These are phyloP conservation scores for Trebouxiophyceae sp. DNA, from an alignment of 163 green algal species.

Conservation along the genomic window DNA sequence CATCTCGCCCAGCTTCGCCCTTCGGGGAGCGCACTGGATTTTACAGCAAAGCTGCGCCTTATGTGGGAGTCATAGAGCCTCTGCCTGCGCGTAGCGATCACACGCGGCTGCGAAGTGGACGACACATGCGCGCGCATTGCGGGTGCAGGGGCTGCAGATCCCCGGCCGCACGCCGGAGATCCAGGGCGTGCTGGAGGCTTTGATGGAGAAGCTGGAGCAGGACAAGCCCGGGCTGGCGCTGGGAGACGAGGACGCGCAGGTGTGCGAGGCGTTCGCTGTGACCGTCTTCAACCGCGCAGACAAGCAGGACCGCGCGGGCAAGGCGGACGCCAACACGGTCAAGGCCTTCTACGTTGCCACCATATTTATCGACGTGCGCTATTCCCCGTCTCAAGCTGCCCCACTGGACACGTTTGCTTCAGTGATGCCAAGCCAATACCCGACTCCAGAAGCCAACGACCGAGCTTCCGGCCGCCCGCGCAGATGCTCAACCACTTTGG, in stretches of 20 bases:
- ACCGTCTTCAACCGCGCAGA: slow-evolving; percentile 69
- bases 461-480: too few relatives aligned
- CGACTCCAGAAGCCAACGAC: too few relatives aligned
- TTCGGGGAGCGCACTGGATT: too few relatives aligned
- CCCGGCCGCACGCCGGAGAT: slow-evolving; percentile 34
- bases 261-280: slow-evolving; percentile 69
- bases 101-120: too few relatives aligned
- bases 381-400: too few relatives aligned
- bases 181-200: slow-evolving; percentile 33
- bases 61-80: too few relatives aligned
- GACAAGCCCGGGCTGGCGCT: slow-evolving; percentile 35
- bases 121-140: too few relatives aligned
- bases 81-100: too few relatives aligned
- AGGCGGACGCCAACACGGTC: slow-evolving; percentile 54
- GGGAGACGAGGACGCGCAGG: slow-evolving; percentile 23
- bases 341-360: slow-evolving; percentile 77
- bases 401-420: too few relatives aligned
- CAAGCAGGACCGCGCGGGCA: slow-evolving; percentile 59
- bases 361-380: slow-evolving; percentile 74
- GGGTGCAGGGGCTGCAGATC: slow-evolving; percentile 36
- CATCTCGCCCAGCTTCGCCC: too few relatives aligned
- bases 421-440: too few relatives aligned
- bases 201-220: slow-evolving; percentile 53
- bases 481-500: slow-evolving; percentile 81
- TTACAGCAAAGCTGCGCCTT: too few relatives aligned